Evolutionary conservation across 2,329 filamentous ascomycete species (phyloP), one percentile per base, ranked within the genome.

Genomic region (Nemania sp.): DNA sequence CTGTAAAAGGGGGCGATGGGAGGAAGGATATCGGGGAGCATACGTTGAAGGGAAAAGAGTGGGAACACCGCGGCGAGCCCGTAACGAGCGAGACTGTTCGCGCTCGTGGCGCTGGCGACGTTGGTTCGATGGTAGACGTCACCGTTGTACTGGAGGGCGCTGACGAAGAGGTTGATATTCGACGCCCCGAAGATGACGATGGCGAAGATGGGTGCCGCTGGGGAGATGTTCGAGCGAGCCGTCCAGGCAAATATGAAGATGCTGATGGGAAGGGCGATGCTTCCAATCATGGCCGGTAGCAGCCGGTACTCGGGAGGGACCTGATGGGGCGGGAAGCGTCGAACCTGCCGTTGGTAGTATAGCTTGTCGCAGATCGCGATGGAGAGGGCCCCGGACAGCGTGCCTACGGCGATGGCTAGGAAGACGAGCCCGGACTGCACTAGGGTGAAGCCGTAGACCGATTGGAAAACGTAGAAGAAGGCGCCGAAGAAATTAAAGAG

Each of bases 211-310:
- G 83, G 79, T 20, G 79, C 78, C 0, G 78, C 80, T 82, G 83
- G 87, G 3, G 78, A 77, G 1, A 81, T 69, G 6, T 74, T 75
- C 0, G 65, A 59, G 4, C 76, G 71, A 0, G 82, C 80, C 1
- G 81, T 80, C 85, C 85, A 88, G 0, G 79, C 83, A 64, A 86
- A 86, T 83, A 85, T 86, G 67, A 87, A 87, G 10, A 88, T 69
- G 0, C 80, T 80, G 0, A 83, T 53, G 0, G 83, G 82, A 6
- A 87, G 70, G 0, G 81, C 80, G 13, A 84, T 45, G 60, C 82
- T 82, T 1, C 84, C 85, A 9, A 86, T 72, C 81, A 87, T 86
- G 15, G 84, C 83, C 1, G 80, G 78, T 59, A 85, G 83, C 11
- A 89, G 74, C 0, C 86, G 76, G 60, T 87, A 76, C 71, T 89